Base-by-base conservation (phyloP, 2,329 filamentous ascomycete species). In the Chrysosporium queenslandicum region DNA sequence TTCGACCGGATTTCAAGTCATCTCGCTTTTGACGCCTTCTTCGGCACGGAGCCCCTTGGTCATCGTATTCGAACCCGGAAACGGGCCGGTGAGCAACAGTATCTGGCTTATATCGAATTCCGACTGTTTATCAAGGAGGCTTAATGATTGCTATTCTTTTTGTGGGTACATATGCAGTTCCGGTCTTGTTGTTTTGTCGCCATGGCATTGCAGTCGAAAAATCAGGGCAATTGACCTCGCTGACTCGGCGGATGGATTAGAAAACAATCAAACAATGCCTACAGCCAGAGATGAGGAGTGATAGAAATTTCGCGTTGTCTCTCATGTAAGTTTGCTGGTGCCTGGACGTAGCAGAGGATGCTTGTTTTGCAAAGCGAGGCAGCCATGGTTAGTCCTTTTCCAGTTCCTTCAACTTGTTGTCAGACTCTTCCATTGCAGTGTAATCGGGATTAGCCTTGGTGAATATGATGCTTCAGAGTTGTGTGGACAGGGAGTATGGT, bases 101-200 rank as follows among this genome's bases (percentile, higher is more conserved):
- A 34, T 18, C 36, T 41, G n/a, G 36, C 61, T 21, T 63, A 61
- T 63, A 59, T 62, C 56, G 56, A 59, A 58, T 59, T 49, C 59
- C 55, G 54, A 58, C 53, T 47, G 58, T 52, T 50, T 43, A 53
- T 58, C 54, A 57, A 57, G 55, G 55, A 56, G 51, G 54, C 55
- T 37, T 55, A 53, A 54, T 14, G 4, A 43, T 23, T 52, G 20
- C 12, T 40, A 6, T 46, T 52, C 30, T 37, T 46, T 52, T 41
- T 47, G 42, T 47, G 41, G 50, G 50, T 52, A 52, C 41, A 46
- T 41, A 23, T 45, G 42, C 48, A 39, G 42, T 39, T n/a, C 43
- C 50, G 50, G 29, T 47, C 32, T 47, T 25, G 32, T 46, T 52
- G 23, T 52, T 52, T 21, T 46, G 43, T 46, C 34, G 21, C 41